Base-by-base conservation (phyloP, 2,329 filamentous ascomycete species). In the Paracoccidioides brasiliensis region DNA sequence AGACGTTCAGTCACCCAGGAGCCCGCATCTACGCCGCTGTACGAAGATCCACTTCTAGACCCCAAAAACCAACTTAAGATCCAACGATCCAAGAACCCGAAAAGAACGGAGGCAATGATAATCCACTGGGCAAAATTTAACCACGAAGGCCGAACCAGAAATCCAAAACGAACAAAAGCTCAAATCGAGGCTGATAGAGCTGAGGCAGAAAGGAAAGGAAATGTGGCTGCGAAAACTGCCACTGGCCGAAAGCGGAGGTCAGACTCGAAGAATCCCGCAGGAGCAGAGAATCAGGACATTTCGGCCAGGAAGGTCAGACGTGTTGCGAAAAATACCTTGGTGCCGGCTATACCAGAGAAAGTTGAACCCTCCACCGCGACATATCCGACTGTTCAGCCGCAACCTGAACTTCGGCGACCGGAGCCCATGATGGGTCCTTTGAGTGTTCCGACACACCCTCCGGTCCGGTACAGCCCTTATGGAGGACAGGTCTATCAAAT, bases 91-190 rank as follows among this genome's bases (percentile, higher is more conserved):
- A 73, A 73, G 61, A 73, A 74, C 51, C 71, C 71, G 4, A 72
- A 71, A 56, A 66, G 71, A 33, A 74, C 71, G 7, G 70, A 72
- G 59, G 71, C 71, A 45, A 74, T 74, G 71, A 66, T 74, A 32
- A 69, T 73, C 56, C 71, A 74, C 59, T 74, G 71, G 71, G 69
- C 66, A 22, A 69, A 70, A 30, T 74, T 73, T 63, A 72, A 72
- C 54, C 63, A 64, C 10, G 70, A 72, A 60, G 71, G 71, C 35
- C 68, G 70, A n/a, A 70, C 68, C 22, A 67, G 71, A 38, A 72
- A 73, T 53, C 71, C 71, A 35, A 74, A 74, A 59, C 68, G 71
- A 6, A 72, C 71, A 37, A 73, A 73, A 58, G 70, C 69, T 8
- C 70, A 74, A 58, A 73, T 74, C 32, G 71, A 72, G 62, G 67